These are phyloP conservation scores for Aspergillus jensenii DNA, from an alignment of 2,329 filamentous ascomycete species.

Conservation along the genomic window DNA sequence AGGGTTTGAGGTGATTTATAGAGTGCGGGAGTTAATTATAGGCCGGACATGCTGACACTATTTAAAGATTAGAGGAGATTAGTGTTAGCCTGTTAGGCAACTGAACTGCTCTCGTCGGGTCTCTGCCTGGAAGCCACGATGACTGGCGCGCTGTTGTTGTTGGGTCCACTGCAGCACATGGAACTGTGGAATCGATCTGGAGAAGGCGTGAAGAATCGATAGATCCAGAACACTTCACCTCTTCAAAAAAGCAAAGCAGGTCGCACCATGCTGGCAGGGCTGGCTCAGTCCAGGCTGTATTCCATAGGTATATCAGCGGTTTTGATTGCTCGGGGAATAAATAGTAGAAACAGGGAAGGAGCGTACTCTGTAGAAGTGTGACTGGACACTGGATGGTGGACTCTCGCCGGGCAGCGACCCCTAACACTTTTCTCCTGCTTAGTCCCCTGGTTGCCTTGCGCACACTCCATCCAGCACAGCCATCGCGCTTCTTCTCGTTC, in stretches of 20 bases:
- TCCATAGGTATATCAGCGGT: no score
- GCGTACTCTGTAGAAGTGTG: no score
- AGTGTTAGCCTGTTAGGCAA: neutral
- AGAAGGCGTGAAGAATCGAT: slow-evolving; percentile 1
- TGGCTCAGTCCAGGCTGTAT: no score
- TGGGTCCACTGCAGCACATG: slow-evolving; percentile 7
- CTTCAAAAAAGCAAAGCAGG: neutral
- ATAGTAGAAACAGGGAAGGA: neutral
- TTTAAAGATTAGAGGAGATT: neutral
- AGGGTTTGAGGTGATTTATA: neutral
- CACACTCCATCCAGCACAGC: neutral
- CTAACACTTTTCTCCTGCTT: neutral
- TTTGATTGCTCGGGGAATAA: neutral
- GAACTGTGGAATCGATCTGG: neutral
- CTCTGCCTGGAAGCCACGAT: neutral
- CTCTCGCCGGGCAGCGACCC: no score
- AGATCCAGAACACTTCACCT: neutral
- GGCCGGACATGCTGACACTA: neutral
- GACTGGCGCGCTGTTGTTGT: neutral
- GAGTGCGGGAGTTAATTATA: neutral
- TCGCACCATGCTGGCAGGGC: neutral
- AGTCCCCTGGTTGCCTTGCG: neutral
- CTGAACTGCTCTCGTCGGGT: neutral
- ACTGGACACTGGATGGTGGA: neutral
- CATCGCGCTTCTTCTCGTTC: neutral